Percentiles rank a stretch among this genome's conserved stretches.
phyloP scores from a whole-genome alignment of 1,139 yeast genomes.

The Magnusiomyces paraingens region DNA sequence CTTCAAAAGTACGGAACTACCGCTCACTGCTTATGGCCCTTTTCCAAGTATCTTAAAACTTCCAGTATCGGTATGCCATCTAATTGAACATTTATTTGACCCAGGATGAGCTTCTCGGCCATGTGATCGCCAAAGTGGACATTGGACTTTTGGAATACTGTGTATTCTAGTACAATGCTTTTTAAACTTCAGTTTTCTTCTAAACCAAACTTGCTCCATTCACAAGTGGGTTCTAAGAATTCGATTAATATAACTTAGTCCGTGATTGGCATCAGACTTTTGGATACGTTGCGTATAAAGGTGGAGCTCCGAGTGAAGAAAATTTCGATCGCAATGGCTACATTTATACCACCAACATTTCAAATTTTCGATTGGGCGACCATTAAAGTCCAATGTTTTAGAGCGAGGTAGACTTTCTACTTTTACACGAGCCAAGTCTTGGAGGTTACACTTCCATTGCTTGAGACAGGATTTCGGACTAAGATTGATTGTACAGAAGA shows the following conservation, averaged over 20 bases:
- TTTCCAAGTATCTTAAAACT: conserved; percentile 43
- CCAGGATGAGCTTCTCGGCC: conserved; percentile 26
- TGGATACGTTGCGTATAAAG: conserved; percentile 23
- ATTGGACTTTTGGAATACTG: conserved; percentile 27
- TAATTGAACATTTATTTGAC: conserved; percentile 26
- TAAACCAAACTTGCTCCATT: conserved; percentile 28
- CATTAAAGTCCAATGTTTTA: conserved; percentile 21
- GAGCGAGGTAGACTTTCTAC: too few species aligned
- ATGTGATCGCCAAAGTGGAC: conserved; percentile 27
- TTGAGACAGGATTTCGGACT: not conserved
- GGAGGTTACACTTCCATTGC: too few species aligned
- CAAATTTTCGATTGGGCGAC: conserved; percentile 27
- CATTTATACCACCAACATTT: conserved; percentile 27
- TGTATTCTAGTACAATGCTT: conserved; percentile 27
- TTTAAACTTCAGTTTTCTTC: conserved; percentile 28
- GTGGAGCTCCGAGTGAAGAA: conserved; percentile 24
- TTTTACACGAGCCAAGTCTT: too few species aligned
- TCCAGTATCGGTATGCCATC: conserved; percentile 99
- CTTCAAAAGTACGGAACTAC: too few species aligned
- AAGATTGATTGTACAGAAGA: not conserved
- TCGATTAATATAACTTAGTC: conserved; percentile 22
- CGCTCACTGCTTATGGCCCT: too few species aligned
- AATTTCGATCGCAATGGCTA: conserved; percentile 25
- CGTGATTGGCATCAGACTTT: conserved; percentile 21
- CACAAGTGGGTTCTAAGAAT: conserved; percentile 25